Evolutionary conservation across 192 early-diverging fungal genomes (phyloP), one percentile per base, ranked within the genome.

Genomic region (Coemansia sp.): DNA sequence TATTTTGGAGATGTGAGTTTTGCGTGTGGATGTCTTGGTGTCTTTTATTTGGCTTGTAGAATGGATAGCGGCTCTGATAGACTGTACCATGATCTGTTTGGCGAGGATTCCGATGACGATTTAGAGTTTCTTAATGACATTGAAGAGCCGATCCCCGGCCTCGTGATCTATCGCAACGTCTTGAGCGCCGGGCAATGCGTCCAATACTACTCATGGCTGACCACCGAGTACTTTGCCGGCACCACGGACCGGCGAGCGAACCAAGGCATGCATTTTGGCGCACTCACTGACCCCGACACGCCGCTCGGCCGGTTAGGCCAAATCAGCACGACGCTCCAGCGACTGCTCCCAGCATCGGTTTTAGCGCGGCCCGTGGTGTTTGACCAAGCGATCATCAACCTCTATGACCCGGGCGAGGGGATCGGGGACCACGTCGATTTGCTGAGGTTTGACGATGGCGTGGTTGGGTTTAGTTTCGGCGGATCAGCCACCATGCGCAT

Each of bases 391-490:
- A 85, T 87, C 12, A 66, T 83, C 50, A 87, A 87, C 61, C 59
- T 77, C 37, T 87, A 87, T 60, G 60, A 62, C 25, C 45, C 71
- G 7, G 84, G 82, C n/a, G 73, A 84, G 45, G 86, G 86, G 0
- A 83, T 87, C 21, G 68, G 61, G 31, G 72, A 78, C 34, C 86
- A 87, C 43, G 64, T 84, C 4, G 86, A 87, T 59, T 57, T 87
- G n/a, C 47, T 74, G 65, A 69, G 84, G 61, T 87, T 87, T 56
- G 83, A 68, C 0, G 86, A 87, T 58, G 80, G 78, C 5, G 61
- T 87, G 6, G 77, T 75, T 2, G 76, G 84, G 10, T 73, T 82
- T 18, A 73, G 66, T 20, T 80, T 87, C 53, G 72, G 73, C 11
- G 59, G 68, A 4, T 10, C 83, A 6, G 65, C 71, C 2, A 61